phyloP scores from a whole-genome alignment of 495 filamentous ascomycete genomes.

The Annulohypoxylon bovei region DNA sequence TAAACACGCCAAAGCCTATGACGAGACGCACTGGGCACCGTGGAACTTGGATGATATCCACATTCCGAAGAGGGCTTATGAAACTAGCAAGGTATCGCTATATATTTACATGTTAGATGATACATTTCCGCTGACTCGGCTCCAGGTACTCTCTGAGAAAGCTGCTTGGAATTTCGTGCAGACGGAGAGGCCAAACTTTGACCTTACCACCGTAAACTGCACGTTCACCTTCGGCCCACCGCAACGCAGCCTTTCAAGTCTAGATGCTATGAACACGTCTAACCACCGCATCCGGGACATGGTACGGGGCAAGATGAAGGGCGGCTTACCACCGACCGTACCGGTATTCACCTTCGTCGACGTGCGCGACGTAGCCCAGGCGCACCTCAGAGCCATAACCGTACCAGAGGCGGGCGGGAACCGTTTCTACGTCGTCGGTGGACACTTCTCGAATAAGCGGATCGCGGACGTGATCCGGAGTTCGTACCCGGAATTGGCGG shows the following conservation, averaged over 20 bases:
- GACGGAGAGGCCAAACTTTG: slow-evolving; percentile 47
- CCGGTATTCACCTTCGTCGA: slow-evolving; percentile 61
- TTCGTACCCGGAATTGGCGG: slow-evolving; percentile 39
- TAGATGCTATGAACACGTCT: slow-evolving; percentile 55
- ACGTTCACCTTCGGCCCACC: slow-evolving; percentile 59
- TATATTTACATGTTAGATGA: background rate
- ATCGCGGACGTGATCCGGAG: slow-evolving; percentile 49
- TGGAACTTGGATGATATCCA: slow-evolving; percentile 51
- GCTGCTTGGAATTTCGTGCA: slow-evolving; percentile 57
- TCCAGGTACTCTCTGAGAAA: slow-evolving; percentile 51
- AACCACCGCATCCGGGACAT: slow-evolving; percentile 57
- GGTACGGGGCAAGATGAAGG: slow-evolving; percentile 46
- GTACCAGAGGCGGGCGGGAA: slow-evolving; percentile 52
- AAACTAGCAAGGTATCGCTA: slow-evolving; percentile 50
- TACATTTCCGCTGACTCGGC: background rate
- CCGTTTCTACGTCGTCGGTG: slow-evolving; percentile 57
- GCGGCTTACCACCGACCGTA: slow-evolving; percentile 45
- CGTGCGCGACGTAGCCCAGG: slow-evolving; percentile 59
- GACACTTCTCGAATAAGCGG: slow-evolving; percentile 53
- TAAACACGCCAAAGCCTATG: slow-evolving; percentile 51
- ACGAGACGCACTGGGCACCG: slow-evolving; percentile 53
- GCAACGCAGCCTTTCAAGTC: slow-evolving; percentile 45
- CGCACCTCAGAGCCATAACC: slow-evolving; percentile 52
- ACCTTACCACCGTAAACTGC: slow-evolving; percentile 56
- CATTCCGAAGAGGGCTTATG: slow-evolving; percentile 48